A percentile compares a stretch with the other conserved stretches of the same genome.
Conservation (phyloP, 495 filamentous ascomycete species). For the Podospora fimiseda region DNA sequence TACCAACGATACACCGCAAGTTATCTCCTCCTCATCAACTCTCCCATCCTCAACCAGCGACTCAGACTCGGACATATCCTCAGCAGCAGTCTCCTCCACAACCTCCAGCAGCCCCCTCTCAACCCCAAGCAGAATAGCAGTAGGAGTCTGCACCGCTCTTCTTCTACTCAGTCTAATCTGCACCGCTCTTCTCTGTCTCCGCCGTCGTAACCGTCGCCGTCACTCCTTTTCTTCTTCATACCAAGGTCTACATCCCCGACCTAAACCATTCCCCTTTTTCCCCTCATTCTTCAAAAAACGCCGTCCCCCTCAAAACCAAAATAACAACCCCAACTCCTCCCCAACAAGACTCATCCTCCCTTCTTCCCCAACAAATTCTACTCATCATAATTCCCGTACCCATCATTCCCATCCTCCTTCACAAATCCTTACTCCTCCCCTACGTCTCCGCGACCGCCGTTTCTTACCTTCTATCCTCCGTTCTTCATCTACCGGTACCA, state of each 20-base stretch:
- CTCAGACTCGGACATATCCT: slow-evolving; percentile 6
- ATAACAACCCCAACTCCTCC: background rate
- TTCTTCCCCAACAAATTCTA: slow-evolving; percentile 31
- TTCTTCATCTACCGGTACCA: slow-evolving; percentile 1
- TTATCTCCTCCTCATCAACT: background rate
- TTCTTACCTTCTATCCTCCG: slow-evolving; percentile 35
- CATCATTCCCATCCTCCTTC: slow-evolving; percentile 14
- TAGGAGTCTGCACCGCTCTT: slow-evolving; percentile 36
- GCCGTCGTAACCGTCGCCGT: slow-evolving; percentile 19
- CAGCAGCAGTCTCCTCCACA: slow-evolving; percentile 12
- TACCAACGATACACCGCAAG: background rate
- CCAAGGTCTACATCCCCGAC: slow-evolving; percentile 8
- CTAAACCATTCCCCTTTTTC: too few species aligned
- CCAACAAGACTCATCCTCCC: background rate
- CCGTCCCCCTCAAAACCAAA: background rate
- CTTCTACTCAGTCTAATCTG: slow-evolving; percentile 29
- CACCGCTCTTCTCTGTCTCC: slow-evolving; percentile 27
- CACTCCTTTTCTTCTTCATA: slow-evolving; percentile 10
- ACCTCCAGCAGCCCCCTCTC: slow-evolving; percentile 24
- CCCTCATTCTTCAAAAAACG: background rate
- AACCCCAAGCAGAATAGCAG: slow-evolving; percentile 33
- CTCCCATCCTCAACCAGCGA: background rate
- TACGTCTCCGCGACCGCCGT: slow-evolving; percentile 38
- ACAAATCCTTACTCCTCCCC: slow-evolving; percentile 32
- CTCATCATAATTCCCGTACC: slow-evolving; percentile 33